phyloP scores from a whole-genome alignment of 2,329 filamentous ascomycete genomes.

The Colletotrichum sp. region DNA sequence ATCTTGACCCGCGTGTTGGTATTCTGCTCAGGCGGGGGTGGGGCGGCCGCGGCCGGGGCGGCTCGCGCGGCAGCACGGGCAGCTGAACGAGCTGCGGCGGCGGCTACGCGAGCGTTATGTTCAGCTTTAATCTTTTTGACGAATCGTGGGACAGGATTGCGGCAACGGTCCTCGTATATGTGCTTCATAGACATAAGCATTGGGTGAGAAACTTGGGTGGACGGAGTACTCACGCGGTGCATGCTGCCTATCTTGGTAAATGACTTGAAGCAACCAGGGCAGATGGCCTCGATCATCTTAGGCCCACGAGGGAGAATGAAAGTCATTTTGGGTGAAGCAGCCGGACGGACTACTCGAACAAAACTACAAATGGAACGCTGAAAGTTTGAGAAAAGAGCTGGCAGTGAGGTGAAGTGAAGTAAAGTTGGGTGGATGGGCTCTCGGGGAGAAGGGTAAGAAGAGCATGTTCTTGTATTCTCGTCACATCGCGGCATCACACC shows the following conservation, averaged over 20 bases:
- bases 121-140: conserved; percentile 1
- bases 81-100: not conserved
- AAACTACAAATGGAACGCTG: not conserved
- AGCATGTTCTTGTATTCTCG: not conserved
- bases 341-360: not conserved
- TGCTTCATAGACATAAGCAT: not conserved
- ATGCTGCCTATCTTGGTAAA: conserved; percentile 11
- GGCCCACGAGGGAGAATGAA: not conserved
- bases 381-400: not conserved
- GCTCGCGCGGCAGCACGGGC: not conserved
- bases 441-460: not conserved
- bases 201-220: no score
- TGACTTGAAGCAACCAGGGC: conserved; percentile 1
- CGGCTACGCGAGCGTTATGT: conserved; percentile 1
- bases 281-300: conserved; percentile 6
- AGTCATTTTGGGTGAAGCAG: not conserved
- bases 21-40: not conserved
- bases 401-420: not conserved
- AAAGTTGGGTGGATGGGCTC: not conserved
- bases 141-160: not conserved
- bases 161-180: conserved; percentile 6
- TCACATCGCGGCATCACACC: not conserved
- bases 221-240: not conserved
- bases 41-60: not conserved
- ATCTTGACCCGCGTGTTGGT: not conserved